Evolutionary conservation across 441 rosid genomes (phyloP).

Genomic region (Eugenia klotzschiana): DNA sequence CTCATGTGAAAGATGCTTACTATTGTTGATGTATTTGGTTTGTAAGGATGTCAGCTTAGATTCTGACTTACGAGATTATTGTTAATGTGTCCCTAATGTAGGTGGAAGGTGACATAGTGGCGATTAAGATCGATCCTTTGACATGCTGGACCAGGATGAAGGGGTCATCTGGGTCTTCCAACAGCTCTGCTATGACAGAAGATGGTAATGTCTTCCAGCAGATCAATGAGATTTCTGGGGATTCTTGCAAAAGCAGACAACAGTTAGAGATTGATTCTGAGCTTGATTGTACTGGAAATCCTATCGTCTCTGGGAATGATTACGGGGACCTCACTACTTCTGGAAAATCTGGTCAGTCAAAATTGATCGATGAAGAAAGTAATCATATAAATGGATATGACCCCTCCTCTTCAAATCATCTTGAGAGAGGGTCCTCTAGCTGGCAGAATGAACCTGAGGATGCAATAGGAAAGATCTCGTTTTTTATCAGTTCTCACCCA

Average conservation of each 20-base stretch:
- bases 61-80: background rate
- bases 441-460: conserved; percentile 21
- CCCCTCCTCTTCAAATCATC: conserved; percentile 11
- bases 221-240: conserved; percentile 9
- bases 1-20: background rate
- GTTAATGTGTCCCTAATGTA: conserved; percentile 4
- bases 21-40: background rate
- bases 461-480: conserved; percentile 39
- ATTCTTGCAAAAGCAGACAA: conserved; percentile 20
- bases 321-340: conserved; percentile 3
- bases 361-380: conserved; percentile 7
- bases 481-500: conserved; percentile 36
- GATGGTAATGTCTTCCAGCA: conserved; percentile 15
- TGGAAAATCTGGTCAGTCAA: conserved; percentile 7
- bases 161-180: conserved; percentile 33
- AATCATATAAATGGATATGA: conserved; percentile 14
- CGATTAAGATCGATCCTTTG: conserved; percentile 52
- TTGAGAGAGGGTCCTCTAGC: conserved; percentile 6
- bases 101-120: conserved; percentile 80
- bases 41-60: background rate
- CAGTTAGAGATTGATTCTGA: conserved; percentile 18
- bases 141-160: conserved; percentile 71
- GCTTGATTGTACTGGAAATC: conserved; percentile 6
- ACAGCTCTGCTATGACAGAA: conserved; percentile 17
- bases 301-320: conserved; percentile 4